Base-by-base conservation (phyloP, 495 filamentous ascomycete genomes). In the Talaromyces borbonicus region DNA sequence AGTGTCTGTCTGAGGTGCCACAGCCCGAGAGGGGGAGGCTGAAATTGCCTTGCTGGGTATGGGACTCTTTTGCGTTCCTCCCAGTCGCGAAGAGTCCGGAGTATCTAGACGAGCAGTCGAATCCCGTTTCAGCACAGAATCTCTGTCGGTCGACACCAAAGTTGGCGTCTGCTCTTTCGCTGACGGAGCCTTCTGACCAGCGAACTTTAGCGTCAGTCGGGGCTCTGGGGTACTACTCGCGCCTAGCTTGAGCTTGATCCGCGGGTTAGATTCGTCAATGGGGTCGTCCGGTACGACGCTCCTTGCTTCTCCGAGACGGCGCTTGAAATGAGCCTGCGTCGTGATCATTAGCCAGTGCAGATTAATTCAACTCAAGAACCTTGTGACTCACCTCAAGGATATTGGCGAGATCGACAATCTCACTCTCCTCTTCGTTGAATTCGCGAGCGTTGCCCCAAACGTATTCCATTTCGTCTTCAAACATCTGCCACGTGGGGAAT, bases 371-470 rank as follows among this genome's bases (percentile, higher is more conserved):
- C n/a, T n/a, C n/a, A 20, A 9, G n/a, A 43, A 27, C 25, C 22
- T 38, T 73, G 43, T 67, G 27, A 30, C 27, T 7, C 27, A 86
- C 87, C 74, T 93, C 77, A 9, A 95, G 73, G 25, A 86, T 73
- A 15, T 77, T 76, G 15, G 86, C 85, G 46, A 88, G 69, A 15
- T 71, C 65, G 41, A 73, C 82, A 30, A 95, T 84, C 12, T 82
- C 79, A 53, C 89, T 94, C 2, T 74, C 84, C 53, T 93, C 88
- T 54, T 93, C 88, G 52, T 95, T 95, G 62, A 89, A 95, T 23
- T 79, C 75, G 40, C 81, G 78, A 4, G 89, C 90, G 64, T 95
- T 95, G 29, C 72, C 75, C 85, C 87, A 93, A 23, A 95, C 81
- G 44, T 81, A 75, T 50, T 73, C 80, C 36, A 85, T 69, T 48